A percentile compares a stretch with the other conserved stretches of the same genome.
Conservation (phyloP, 768 basidiomycete genomes). For the Mycena metata region DNA sequence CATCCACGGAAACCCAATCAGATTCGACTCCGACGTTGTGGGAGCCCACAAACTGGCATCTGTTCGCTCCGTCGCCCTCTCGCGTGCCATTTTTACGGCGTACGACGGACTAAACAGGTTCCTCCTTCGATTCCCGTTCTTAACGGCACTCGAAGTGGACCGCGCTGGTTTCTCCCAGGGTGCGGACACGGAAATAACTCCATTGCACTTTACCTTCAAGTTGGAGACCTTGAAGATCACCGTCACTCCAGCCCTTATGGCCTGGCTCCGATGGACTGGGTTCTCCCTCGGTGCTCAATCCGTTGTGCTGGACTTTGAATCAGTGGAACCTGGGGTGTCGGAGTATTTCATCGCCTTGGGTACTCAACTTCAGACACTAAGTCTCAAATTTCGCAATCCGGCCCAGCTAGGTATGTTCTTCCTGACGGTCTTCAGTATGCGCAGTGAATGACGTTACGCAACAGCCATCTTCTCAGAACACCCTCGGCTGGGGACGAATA, state of each 20-base stretch:
- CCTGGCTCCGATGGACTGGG: slow-evolving; percentile 17
- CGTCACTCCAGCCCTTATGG: neutral
- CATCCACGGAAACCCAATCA: neutral
- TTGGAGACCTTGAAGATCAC: neutral
- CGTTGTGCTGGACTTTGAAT: slow-evolving; percentile 8
- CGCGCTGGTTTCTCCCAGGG: neutral
- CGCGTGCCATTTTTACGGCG: neutral
- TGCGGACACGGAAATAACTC: neutral
- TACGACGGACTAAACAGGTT: neutral
- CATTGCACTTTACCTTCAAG: neutral
- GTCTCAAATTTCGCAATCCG: slow-evolving; percentile 2
- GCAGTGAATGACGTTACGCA: neutral
- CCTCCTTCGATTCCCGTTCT: slow-evolving; percentile 4
- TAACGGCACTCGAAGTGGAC: slow-evolving; percentile 9
- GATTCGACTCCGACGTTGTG: neutral
- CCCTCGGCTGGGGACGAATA: neutral
- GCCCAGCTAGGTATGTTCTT: slow-evolving; percentile 5
- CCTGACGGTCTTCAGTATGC: too few relatives aligned
- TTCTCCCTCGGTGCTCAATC: slow-evolving; percentile 15
- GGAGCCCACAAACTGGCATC: neutral
- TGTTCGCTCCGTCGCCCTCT: slow-evolving; percentile 1
- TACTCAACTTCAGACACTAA: neutral
- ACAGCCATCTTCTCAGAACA: slow-evolving; percentile 8
- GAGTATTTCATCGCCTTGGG: slow-evolving; percentile 11
- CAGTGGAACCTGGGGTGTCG: neutral